A percentile compares a stretch with the other conserved stretches of the same genome.
Conservation (phyloP, 371 early-diverging fungal genomes). For the Mortierella sp. region DNA sequence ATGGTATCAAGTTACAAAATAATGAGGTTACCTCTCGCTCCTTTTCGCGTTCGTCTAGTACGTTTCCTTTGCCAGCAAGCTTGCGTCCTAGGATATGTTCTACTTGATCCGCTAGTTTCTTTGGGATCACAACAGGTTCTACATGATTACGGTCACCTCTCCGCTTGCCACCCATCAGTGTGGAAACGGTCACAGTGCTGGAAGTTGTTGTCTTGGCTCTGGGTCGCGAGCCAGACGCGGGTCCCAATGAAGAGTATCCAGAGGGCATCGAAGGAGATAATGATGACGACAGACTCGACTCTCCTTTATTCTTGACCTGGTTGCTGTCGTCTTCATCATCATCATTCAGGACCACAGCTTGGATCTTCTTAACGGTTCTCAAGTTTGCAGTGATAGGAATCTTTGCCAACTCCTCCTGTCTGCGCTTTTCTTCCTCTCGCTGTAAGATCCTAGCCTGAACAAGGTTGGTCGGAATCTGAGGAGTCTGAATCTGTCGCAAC, state of each 20-base stretch:
- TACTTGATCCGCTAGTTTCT: constrained; percentile 46
- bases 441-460: constrained; percentile 53
- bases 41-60: constrained; percentile 51
- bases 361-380: constrained; percentile 54
- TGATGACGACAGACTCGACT: neutral
- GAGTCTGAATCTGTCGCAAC: constrained; percentile 49
- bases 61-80: constrained; percentile 54
- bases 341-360: constrained; percentile 40
- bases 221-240: constrained; percentile 11
- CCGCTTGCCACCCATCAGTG: constrained; percentile 27
- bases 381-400: constrained; percentile 55
- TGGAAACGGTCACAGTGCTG: constrained; percentile 23
- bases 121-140: constrained; percentile 50
- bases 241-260: neutral
- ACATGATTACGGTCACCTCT: constrained; percentile 49
- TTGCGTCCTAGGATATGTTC: constrained; percentile 53
- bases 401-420: constrained; percentile 50
- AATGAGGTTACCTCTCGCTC: constrained; percentile 41
- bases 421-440: constrained; percentile 43
- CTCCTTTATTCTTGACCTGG: neutral
- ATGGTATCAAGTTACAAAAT: neutral
- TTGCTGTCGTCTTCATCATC: constrained; percentile 24
- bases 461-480: constrained; percentile 47
- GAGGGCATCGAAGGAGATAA: constrained; percentile 6
- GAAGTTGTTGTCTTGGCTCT: constrained; percentile 40